Conservation (phyloP, 371 early-diverging fungal species). For the Rhizomucor miehei region DNA sequence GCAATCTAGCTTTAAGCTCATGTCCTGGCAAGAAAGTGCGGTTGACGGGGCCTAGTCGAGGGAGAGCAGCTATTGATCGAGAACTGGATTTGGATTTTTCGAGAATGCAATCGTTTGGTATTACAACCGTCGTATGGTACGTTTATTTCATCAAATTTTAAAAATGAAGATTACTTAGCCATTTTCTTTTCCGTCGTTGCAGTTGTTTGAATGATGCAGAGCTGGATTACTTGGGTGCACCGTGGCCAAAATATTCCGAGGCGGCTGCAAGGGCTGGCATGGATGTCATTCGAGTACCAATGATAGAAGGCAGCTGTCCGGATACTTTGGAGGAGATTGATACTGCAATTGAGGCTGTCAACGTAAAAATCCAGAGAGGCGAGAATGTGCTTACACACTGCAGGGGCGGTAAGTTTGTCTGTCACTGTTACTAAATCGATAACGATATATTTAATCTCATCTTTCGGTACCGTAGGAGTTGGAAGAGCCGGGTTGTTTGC, state of each 20-base stretch:
- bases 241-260: slow-evolving; percentile 61
- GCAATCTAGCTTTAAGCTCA: slow-evolving; percentile 71
- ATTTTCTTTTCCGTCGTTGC: background rate
- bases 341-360: slow-evolving; percentile 50
- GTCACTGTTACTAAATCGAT: background rate
- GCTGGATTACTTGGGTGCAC: slow-evolving; percentile 67
- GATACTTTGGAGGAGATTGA: slow-evolving; percentile 61
- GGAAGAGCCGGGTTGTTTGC: slow-evolving; percentile 79
- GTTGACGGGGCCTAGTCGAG: slow-evolving; percentile 72
- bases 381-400: slow-evolving; percentile 73
- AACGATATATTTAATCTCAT: no score
- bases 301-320: slow-evolving; percentile 76
- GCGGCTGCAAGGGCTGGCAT: slow-evolving; percentile 57
- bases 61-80: slow-evolving; percentile 71
- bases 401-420: slow-evolving; percentile 59
- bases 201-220: slow-evolving; percentile 76
- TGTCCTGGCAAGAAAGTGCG: slow-evolving; percentile 87
- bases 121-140: slow-evolving; percentile 74
- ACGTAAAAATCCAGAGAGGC: slow-evolving; percentile 47
- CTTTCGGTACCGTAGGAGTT: slow-evolving; percentile 46
- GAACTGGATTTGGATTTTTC: slow-evolving; percentile 73
- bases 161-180: slow-evolving; percentile 1
- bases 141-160: slow-evolving; percentile 9
- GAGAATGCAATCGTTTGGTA: slow-evolving; percentile 56
- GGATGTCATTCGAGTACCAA: slow-evolving; percentile 61